These are phyloP conservation scores for Acanthamoeba castellanii DNA, from an alignment of 208 protist species.

Conservation along the genomic window DNA sequence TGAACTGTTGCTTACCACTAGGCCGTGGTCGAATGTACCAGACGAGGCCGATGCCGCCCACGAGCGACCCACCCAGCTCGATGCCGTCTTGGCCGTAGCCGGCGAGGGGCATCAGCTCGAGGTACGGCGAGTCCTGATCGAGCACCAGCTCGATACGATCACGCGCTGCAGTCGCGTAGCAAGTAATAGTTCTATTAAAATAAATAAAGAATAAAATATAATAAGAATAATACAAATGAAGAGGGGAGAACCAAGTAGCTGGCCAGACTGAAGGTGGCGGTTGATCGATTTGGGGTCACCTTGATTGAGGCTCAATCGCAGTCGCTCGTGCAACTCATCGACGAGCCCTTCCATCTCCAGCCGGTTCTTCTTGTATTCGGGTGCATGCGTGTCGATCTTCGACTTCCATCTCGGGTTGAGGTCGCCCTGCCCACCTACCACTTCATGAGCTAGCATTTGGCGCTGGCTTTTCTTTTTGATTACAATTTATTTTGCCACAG, in stretches of 20 bases:
- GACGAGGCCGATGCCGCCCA: conserved; percentile 82
- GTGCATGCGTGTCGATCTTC: conserved; percentile 1
- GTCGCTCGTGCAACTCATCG: conserved; percentile 18
- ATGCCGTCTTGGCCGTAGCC: conserved; percentile 80
- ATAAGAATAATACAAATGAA: neutral
- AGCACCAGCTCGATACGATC: conserved; percentile 80
- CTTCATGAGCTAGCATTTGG: neutral
- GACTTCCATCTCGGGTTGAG: conserved; percentile 38
- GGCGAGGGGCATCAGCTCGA: conserved; percentile 81
- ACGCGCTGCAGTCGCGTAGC: neutral
- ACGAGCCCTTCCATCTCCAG: conserved; percentile 21
- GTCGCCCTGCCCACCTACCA: neutral
- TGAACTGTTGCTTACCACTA: neutral
- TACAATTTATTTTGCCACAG: no score
- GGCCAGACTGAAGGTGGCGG: conserved; percentile 47
- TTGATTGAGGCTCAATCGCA: conserved; percentile 30
- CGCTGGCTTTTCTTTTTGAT: neutral
- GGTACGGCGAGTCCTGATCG: conserved; percentile 83
- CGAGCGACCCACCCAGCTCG: conserved; percentile 32
- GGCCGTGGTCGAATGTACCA: no score
- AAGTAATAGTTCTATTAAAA: neutral
- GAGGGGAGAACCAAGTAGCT: conserved; percentile 1
- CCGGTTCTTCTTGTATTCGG: conserved; percentile 24
- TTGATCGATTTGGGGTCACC: conserved; percentile 25
- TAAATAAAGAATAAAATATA: neutral